Evolutionary conservation across 495 filamentous ascomycete species (phyloP), one percentile per base, ranked within the genome.

Genomic region (Apiosordaria backusii): DNA sequence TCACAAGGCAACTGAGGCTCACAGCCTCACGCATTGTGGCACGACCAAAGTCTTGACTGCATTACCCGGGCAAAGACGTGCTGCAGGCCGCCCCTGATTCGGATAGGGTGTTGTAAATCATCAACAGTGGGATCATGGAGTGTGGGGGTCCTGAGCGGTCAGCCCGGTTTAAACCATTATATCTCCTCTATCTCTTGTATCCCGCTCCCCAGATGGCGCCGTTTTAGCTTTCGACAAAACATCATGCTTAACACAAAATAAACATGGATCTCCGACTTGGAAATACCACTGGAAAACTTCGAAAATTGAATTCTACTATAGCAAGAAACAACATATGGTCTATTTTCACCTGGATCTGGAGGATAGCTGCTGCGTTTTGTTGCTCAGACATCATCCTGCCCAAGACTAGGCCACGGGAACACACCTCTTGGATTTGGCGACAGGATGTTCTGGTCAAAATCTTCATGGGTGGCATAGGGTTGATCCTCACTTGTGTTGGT

Each of bases 401-500:
- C 35, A 45, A 18, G 16, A 15, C 27, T 29, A 7, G 35, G 10
- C 35, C 35, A 10, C 35, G 9, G 35, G 16, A 45, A 18, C 35
- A 45, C 5, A 45, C 9, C 35, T 1, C 35, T 15, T 45, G 35
- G 35, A 3, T 45, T 2, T 13, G 61, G 3, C 4, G 29, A 15
- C 15, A 61, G 1, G 57, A 40, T 24, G 45, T 64, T 23, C 22
- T 35, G 40, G 35, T 64, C 0, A 59, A 64, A 21, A 55, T 23
- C 22, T 18, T 23, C 26, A 22, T 61, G 9, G 61, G 55, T 13
- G 19, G 59, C n/a, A 24, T 67, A 13, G 66, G 55, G 21, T 64
- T 68, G 15, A 29, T 60, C 27, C 40, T 68, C 0, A 54, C 61
- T 16, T 68, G 62, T 24, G 40, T 61, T 16, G 22, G 24, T 25